Conservation (phyloP, 2,329 filamentous ascomycete genomes). For the Penicillium sp. region DNA sequence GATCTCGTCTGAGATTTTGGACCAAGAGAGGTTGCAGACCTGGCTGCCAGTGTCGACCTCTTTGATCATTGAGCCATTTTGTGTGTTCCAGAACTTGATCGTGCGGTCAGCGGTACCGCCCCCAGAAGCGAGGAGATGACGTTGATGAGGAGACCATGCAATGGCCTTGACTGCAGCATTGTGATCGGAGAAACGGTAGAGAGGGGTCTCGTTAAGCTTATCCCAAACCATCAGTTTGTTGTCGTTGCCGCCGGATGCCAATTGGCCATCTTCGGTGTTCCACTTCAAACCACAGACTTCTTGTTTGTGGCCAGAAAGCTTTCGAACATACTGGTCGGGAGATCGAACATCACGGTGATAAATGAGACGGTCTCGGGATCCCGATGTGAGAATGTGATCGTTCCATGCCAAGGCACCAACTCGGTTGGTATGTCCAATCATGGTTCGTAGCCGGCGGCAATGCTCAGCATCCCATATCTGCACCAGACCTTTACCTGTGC, state of each 20-base stretch:
- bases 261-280: conserved; percentile 91
- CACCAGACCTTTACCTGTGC: conserved; percentile 85
- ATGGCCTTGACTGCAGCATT: conserved; percentile 96
- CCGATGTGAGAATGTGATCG: conserved; percentile 90
- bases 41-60: conserved; percentile 95
- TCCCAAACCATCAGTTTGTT: conserved; percentile 99
- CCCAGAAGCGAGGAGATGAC: conserved; percentile 84
- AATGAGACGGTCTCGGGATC: conserved; percentile 84
- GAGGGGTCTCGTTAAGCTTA: conserved; percentile 79
- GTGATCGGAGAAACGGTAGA: conserved; percentile 91
- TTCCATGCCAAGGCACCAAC: conserved; percentile 97
- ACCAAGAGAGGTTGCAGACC: conserved; percentile 98
- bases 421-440: conserved; percentile 90
- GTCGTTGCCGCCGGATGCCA: conserved; percentile 93
- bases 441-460: conserved; percentile 74
- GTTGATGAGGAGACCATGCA: conserved; percentile 93
- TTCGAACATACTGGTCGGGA: conserved; percentile 79
- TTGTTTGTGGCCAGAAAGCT: conserved; percentile 89
- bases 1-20: conserved; percentile 93
- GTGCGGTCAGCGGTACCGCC: conserved; percentile 90
- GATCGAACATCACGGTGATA: conserved; percentile 92
- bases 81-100: conserved; percentile 96
- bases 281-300: conserved; percentile 94
- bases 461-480: conserved; percentile 96
- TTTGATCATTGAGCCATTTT: conserved; percentile 68